Evolutionary conservation across 2,329 filamentous ascomycete species (phyloP), one percentile per base, ranked within the genome.

Genomic region (Zarea fungicola): DNA sequence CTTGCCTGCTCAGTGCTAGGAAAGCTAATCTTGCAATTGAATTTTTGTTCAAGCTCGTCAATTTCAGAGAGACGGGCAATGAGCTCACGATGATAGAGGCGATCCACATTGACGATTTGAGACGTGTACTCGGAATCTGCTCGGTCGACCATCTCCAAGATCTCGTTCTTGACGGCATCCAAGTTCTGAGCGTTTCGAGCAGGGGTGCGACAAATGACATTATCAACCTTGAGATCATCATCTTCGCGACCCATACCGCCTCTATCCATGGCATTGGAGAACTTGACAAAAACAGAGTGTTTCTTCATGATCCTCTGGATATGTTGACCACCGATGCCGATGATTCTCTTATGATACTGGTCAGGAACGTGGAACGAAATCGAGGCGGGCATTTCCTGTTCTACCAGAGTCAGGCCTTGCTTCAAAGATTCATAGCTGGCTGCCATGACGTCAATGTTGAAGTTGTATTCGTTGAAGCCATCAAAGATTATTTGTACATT

Each of bases 261-360:
- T 63, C 93, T 85, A 64, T 99, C 93, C 91, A 97, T 97, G 14
- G 93, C 93, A 60, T 99, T 99, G 56, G 90, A 96, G 63, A 99
- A 99, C 66, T 99, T 99, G 72, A 99, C 93, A 60, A 99, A 99
- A 58, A 99, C 93, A 0, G 93, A 97, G 70, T 99, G 95, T 71
- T 97, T 97, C 76, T 99, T 97, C 93, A 99, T 99, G 73, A 99
- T 97, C 48, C 92, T 89, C 68, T 99, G 93, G 58, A 99, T 99
- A 63, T 99, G 93, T 65, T 97, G 92, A 9, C 93, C 93, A 53
- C 93, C 93, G 60, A 99, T 97, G 45, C 93, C 93, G 55, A 99
- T 99, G 62, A 99, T 99, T 42, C 93, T 90, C 74, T 99, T 99
- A 71, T 99, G 93, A 65, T 99, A 99, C 68, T 97, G 93, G 61